A percentile compares a stretch with the other conserved stretches of the same genome.
These are phyloP conservation scores for Phytopythium sindhum DNA, from an alignment of 352 stramenopile genomes.

Conservation along the genomic window DNA sequence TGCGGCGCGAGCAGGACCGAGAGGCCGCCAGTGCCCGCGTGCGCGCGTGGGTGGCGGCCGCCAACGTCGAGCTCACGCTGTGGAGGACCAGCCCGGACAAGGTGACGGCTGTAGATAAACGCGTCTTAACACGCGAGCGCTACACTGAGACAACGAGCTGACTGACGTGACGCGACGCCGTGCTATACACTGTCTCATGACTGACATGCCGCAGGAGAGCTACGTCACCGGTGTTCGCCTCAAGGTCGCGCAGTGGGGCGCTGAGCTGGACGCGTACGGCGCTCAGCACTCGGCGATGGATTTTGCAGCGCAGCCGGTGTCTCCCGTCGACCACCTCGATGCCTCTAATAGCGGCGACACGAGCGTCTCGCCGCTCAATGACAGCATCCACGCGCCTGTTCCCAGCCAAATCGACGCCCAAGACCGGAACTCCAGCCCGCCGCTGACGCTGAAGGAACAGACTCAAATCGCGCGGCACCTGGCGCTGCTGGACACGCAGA, in stretches of 20 bases:
- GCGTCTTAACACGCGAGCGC: not conserved
- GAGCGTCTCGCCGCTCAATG: not conserved
- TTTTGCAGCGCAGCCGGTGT: not conserved
- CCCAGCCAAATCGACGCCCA: not conserved
- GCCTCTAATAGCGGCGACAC: no score
- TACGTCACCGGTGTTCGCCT: slow-evolving; percentile 5
- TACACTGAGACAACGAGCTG: no score
- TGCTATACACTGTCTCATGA: not conserved
- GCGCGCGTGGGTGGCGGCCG: slow-evolving; percentile 6
- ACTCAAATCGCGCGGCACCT: not conserved
- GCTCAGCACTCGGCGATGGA: not conserved
- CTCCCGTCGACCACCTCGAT: not conserved
- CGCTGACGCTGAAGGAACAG: slow-evolving; percentile 6
- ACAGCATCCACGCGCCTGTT: not conserved
- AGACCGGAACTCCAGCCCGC: not conserved
- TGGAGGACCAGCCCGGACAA: slow-evolving; percentile 4
- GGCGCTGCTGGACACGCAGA: slow-evolving; percentile 10
- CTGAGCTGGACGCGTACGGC: slow-evolving; percentile 1
- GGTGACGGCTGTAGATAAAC: not conserved
- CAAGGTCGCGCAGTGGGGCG: slow-evolving; percentile 1
- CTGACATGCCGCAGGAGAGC: not conserved
- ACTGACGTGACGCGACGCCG: not conserved
- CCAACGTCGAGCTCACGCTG: slow-evolving; percentile 6
- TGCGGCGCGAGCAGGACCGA: not conserved
- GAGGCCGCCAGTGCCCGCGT: not conserved